Evolutionary conservation across 2,329 filamentous ascomycete species (phyloP), one percentile per base, ranked within the genome.

Genomic region (Penicillium olsonii): DNA sequence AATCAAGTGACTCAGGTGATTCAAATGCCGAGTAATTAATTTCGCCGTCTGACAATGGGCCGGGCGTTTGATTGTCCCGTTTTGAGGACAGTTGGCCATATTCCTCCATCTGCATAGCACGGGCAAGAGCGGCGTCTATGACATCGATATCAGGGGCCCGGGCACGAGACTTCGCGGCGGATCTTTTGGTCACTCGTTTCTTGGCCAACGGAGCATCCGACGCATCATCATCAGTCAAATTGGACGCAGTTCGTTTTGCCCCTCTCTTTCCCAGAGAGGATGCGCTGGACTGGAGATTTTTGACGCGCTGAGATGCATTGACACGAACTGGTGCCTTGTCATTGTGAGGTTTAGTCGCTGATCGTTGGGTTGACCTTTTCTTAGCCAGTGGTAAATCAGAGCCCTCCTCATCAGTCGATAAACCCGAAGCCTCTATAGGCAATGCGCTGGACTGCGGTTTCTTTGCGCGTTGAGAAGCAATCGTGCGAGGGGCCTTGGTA

Each of bases 191-290:
- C 54, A 78, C 65, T 37, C 53, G 60, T 26, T 58, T 72, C 58
- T 87, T 84, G 45, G 84, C 84, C 35, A 87, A 65, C 39, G 78
- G 73, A 14, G 77, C 81, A 60, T 79, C 76, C 2, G 67, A 63
- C 29, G 71, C 70, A 35, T 72, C 67, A 11, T 52, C 37, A 26
- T 68, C 61, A 0, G 64, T 57, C n/a, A 72, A 72, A 45, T 76
- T 68, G 20, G 45, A 7, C 5, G 73, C 64, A 46, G 73, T 52
- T 41, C 75, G 68, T 67, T 81, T 79, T 45, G 70, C 64, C 54
- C 78, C 66, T 37, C 54, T 59, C 22, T 56, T 48, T 34, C 60
- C 71, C 82, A 64, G 42, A 76, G 33, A 53, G 60, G 83, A 65
- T 26, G 78, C 70, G 68, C 78, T 84, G 8, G 70, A 71, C 37